Base-by-base conservation (phyloP, 306 rosid species). In the Prunus mira region DNA sequence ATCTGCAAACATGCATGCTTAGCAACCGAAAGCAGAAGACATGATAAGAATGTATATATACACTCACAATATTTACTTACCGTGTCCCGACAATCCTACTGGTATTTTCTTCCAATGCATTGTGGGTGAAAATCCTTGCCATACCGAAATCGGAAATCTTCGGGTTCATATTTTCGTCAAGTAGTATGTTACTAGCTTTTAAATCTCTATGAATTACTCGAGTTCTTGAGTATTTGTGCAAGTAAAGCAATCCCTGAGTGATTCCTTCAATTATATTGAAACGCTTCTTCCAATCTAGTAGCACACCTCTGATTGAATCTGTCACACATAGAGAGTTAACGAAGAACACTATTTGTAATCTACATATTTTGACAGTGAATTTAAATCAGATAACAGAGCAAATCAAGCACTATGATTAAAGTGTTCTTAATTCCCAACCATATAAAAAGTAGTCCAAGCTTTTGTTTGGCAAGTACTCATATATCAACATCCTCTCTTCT, bases 51-150 rank as follows among this genome's bases (percentile, higher is more conserved):
- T 19, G 4, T 34, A 34, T 3, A n/a, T 12, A n/a, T 5, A 3
- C 28, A 32, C 38, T 32, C 22, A 64, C 9, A 28, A 22, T 19
- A 19, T 77, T 24, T 68, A 70, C 86, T 79, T 72, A 75, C 76
- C 38, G 54, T 65, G 86, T 79, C 8, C 87, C 84, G 24, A 79
- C 81, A 61, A 79, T 62, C 60, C 70, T 8, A 2, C 14, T 12
- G 12, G 87, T 66, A 2, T 72, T 72, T 56, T 27, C 52, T 28
- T 71, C 66, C 24, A 71, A 22, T 56, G 79, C 77, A 63, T 47
- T 71, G 15, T 55, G 61, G 2, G 28, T 25, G 38, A 60, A 60
- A 38, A 73, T 62, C 41, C 67, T 73, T 17, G 67, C 67, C 57
- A 58, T 0, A 6, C 67, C 67, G 12, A 30, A 73, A 47, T 61